Evolutionary conservation across 371 early-diverging fungal species (phyloP).

Genomic region (Apophysomyces elegans): DNA sequence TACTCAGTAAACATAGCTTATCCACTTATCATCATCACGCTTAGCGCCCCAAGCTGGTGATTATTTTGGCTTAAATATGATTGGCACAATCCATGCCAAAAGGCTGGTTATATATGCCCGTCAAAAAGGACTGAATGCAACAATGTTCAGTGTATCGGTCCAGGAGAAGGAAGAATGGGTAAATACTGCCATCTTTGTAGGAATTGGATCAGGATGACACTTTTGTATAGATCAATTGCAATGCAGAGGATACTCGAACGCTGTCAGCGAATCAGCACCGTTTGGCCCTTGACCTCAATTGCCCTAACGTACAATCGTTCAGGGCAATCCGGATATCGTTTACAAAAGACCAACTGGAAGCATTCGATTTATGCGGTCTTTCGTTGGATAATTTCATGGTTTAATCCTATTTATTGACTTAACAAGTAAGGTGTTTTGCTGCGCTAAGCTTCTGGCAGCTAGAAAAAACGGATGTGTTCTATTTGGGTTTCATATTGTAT

Average conservation of each 20-base stretch:
- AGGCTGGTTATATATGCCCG: constrained; percentile 30
- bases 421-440: background rate
- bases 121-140: background rate
- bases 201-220: background rate
- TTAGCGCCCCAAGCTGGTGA: constrained; percentile 39
- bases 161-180: background rate
- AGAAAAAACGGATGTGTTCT: no score
- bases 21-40: background rate
- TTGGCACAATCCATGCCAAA: constrained; percentile 42
- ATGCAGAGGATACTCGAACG: background rate
- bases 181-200: background rate
- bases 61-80: constrained; percentile 57
- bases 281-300: constrained; percentile 3
- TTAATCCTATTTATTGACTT: constrained; percentile 14
- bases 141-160: background rate
- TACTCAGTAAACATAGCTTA: background rate
- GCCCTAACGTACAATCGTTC: constrained; percentile 14
- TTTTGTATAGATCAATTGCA: background rate
- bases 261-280: background rate
- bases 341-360: constrained; percentile 2
- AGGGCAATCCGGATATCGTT: constrained; percentile 13
- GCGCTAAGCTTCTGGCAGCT: no score
- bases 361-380: constrained; percentile 15
- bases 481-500: no score
- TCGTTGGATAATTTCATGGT: constrained; percentile 11